Base-by-base conservation (phyloP, 106 monocot genomes). In the Allium sativum region DNA sequence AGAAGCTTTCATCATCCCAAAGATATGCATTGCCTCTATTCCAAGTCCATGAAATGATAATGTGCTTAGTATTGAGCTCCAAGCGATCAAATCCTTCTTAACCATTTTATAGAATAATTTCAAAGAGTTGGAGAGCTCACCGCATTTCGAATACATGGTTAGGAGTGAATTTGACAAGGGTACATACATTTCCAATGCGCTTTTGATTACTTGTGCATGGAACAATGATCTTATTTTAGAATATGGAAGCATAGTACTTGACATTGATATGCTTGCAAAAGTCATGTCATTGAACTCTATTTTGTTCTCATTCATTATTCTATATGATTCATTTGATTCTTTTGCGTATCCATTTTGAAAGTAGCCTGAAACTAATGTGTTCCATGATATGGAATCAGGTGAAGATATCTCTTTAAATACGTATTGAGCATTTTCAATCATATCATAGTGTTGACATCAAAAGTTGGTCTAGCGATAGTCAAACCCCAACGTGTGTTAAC, bases 341-440 rank as follows among this genome's bases (percentile, higher is more conserved):
- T 65, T 58, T 21, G 79, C 70, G 61, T 61, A 73, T 31, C 66
- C 69, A 74, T 79, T 79, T 22, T 74, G 69, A 1, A 70, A 70
- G 46, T 69, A 74, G 21, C 74, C 73, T 55, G 79, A 65, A 70
- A 79, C 65, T 65, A 79, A 58, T 13, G 70, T 73, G 66, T 73
- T 79, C 73, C 73, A 79, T 55, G 74, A 73, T n/a, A 74, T 51
- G 21, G 59, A 65, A 74, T 79, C 74, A 42, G 74, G 70, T 16
- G 40, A 74, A 61, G 73, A 50, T 18, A 51, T 70, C 48, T 74
- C 73, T 52, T 73, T 17, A 59, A 79, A 79, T 18, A 66, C 59
- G 17, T 54, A 40, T 8, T 18, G 17, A 66, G 70, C 65, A 45
- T 66, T 60, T 7, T 61, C 71, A 45, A 71, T 71, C 52, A 44